Evolutionary conservation across 345 rosid species (phyloP), one percentile per base, ranked within the genome.

Genomic region (Camelina neglecta): DNA sequence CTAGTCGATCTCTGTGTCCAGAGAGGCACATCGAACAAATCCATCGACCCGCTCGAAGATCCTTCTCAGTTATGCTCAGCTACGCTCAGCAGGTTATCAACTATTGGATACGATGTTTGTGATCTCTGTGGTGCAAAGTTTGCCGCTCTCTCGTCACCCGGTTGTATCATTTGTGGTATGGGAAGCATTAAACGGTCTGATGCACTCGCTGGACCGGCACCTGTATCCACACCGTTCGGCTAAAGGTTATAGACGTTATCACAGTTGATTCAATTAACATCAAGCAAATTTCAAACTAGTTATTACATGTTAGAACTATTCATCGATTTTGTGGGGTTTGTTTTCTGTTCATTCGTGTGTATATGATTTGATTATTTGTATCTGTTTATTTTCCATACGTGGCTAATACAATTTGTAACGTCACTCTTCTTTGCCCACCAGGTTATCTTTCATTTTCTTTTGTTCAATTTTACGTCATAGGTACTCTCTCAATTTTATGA

Each of bases 81-180:
- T 76, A 95, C 97, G 0, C 97, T 95, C 44, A 86, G 99, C 77
- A 94, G 98, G 24, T 82, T 95, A 36, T 95, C 99, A 11, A 95
- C 99, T 57, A 95, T 95, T 39, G 98, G 98, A 18, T 90, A 95
- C 26, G 99, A 92, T 77, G 97, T 92, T 39, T 95, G 98, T 3
- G 99, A 92, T 87, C 88, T 90, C 31, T 92, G 99, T 73, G 96
- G 98, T 8, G 91, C 97, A 38, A 95, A 92, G 77, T 95, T 92
- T 76, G 92, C 99, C 0, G 99, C 99, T 8, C 84, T 90, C 41
- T 86, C 97, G 3, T 41, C 98, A 1, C 96, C 98, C 6, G 99
- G 96, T 49, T 95, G 99, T 87, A 87, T 95, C 51, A 90, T 90
- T 21, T 95, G 99, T 65, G 99, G 99, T 54, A 92, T 95, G 99